Percentiles rank a stretch among this genome's conserved stretches.
phyloP scores from a whole-genome alignment of 164 flowering plant genomes.

The Houttuynia cordata region DNA sequence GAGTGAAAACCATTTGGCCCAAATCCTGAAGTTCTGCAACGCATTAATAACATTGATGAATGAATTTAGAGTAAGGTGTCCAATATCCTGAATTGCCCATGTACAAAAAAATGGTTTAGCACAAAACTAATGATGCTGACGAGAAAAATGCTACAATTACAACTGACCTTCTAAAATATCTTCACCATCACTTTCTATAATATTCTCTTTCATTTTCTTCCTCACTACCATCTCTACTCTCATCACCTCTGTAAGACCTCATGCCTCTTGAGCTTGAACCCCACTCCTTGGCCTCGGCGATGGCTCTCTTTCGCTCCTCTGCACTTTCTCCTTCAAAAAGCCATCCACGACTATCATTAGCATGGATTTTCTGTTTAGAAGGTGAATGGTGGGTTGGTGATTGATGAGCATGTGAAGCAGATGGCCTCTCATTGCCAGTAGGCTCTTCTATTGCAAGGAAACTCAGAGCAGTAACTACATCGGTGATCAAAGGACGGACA shows the following conservation, averaged over 20 bases:
- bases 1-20: too few species aligned
- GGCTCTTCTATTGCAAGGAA: conserved; percentile 22
- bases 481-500: conserved; percentile 45
- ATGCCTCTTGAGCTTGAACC: conserved; percentile 19
- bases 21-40: too few species aligned
- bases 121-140: too few species aligned
- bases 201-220: not conserved
- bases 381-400: not conserved
- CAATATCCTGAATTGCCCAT: too few species aligned
- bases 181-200: not conserved
- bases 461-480: conserved; percentile 42
- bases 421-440: conserved; percentile 3
- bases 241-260: not conserved
- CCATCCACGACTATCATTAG: conserved; percentile 4
- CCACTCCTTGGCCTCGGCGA: conserved; percentile 38
- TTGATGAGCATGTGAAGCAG: not conserved
- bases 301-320: conserved; percentile 19
- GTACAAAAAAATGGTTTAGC: too few species aligned
- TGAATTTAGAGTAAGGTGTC: too few species aligned
- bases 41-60: too few species aligned
- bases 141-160: not conserved
- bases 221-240: not conserved
- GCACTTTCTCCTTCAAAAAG: conserved; percentile 9
- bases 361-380: conserved; percentile 5
- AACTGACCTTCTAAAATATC: not conserved